These are phyloP conservation scores for Fragaria nilgerrensis DNA, from an alignment of 306 rosid genomes.

Conservation along the genomic window DNA sequence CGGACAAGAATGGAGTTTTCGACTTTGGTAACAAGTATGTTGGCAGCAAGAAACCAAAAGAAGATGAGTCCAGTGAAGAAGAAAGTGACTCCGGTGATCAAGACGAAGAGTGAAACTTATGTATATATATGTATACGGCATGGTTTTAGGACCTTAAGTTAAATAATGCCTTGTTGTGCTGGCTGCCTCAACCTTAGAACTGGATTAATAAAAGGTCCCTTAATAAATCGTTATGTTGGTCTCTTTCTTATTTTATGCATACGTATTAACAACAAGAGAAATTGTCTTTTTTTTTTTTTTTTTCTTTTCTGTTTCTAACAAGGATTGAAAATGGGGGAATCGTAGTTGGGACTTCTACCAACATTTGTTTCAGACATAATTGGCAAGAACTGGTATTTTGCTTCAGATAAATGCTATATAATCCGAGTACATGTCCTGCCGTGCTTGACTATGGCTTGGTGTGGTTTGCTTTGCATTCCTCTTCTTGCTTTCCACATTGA, in stretches of 20 bases:
- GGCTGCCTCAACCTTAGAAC: neutral
- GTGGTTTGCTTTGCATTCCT: neutral
- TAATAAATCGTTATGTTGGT: neutral
- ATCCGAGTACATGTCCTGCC: too few relatives aligned
- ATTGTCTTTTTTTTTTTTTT: too few relatives aligned
- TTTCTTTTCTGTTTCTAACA: too few relatives aligned
- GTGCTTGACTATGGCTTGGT: too few relatives aligned
- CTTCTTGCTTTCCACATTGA: neutral
- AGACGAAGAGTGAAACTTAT: neutral
- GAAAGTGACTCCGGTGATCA: constrained; percentile 5
- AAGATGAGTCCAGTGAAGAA: neutral
- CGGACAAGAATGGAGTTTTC: neutral
- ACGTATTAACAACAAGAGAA: too few relatives aligned
- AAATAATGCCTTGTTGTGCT: neutral
- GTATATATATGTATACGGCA: neutral
- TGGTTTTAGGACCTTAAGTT: neutral
- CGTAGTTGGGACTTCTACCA: too few relatives aligned
- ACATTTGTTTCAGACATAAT: too few relatives aligned
- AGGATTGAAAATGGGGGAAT: too few relatives aligned
- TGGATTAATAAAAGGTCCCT: neutral
- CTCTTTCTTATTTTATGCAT: neutral
- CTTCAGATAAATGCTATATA: too few relatives aligned
- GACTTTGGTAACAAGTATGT: neutral
- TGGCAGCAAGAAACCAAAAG: neutral
- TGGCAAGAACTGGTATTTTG: too few relatives aligned